Evolutionary conservation across 805 yeast species (phyloP).

Genomic region (Saturnispora sanitii): DNA sequence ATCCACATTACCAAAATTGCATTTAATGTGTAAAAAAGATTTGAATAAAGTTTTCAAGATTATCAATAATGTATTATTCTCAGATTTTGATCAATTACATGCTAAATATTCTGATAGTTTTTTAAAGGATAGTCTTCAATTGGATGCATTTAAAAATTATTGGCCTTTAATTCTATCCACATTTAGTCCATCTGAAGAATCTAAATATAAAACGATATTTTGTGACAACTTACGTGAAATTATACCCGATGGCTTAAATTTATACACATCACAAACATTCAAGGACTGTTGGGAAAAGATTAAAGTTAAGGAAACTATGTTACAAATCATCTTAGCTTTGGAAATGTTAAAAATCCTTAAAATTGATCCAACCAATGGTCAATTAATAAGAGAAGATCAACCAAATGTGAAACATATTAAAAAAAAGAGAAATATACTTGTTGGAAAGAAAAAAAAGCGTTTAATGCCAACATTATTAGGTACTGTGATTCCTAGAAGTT

Average conservation of each 20-base stretch:
- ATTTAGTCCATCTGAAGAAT: background rate
- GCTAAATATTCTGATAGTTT: background rate
- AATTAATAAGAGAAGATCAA: background rate
- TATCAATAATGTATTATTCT: conserved; percentile 15
- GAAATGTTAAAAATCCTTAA: conserved; percentile 20
- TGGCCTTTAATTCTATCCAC: conserved; percentile 2
- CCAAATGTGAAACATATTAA: conserved; percentile 1
- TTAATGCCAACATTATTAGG: conserved; percentile 28
- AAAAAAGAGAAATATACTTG: conserved; percentile 9
- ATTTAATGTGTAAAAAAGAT: conserved; percentile 20
- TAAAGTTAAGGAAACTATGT: conserved; percentile 22
- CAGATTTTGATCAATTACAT: conserved; percentile 15
- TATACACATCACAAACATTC: conserved; percentile 4
- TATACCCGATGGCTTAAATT: conserved; percentile 1
- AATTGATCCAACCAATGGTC: background rate
- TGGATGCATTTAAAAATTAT: background rate
- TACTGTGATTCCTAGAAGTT: conserved; percentile 18
- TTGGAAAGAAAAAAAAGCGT: conserved; percentile 23
- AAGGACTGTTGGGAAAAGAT: conserved; percentile 10
- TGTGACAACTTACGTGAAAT: background rate
- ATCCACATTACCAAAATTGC: conserved; percentile 24
- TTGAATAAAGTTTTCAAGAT: conserved; percentile 13
- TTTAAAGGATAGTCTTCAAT: background rate
- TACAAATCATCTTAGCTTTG: conserved; percentile 23
- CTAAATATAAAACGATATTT: conserved; percentile 8